Base-by-base conservation (phyloP, 331 rosid genomes). In the Saraca asoca region DNA sequence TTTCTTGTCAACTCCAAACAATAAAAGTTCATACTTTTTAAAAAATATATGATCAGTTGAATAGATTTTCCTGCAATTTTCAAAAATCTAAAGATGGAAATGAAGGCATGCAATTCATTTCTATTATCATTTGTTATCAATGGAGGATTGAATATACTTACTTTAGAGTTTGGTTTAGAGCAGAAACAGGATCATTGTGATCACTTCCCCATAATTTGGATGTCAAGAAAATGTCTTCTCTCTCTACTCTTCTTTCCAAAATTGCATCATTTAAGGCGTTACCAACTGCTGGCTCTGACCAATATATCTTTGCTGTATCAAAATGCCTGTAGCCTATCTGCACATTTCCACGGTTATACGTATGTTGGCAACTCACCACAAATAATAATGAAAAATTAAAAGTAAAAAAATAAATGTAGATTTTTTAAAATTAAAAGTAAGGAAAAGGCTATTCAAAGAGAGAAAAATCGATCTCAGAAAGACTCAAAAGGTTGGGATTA, bases 161-260 rank as follows among this genome's bases (percentile, higher is more conserved):
- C 97, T 74, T 24, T 29, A 91, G 78, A 67, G 95, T 87, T 63
- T 62, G 82, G 33, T 76, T 82, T 56, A 89, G 82, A 15, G 89
- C 98, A 33, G 89, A 85, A 72, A 92, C 85, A 73, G 98, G 98
- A 70, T 92, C 91, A 72, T 92, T 89, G 78, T 92, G 98, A 74
- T 89, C 92, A 64, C 91, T 85, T 2, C 95, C 87, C 98, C 98
- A 92, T 7, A 92, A 78, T 70, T 92, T 92, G 0, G 98, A 89
- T 17, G 96, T 92, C 43, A 92, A 77, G 83, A 89, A 92, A 55
- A 89, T 71, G 68, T 85, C 91, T 17, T 84, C 79, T 62, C 98
- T 83, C 5, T 74, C 75, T 3, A 87, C 60, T 41, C 42, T 59
- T 65, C 81, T 71, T 17, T 64, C 59, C 1, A n/a, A 58, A 20